These are phyloP conservation scores for Asterionellopsis glacialis DNA, from an alignment of 108 stramenopile genomes.

Conservation along the genomic window DNA sequence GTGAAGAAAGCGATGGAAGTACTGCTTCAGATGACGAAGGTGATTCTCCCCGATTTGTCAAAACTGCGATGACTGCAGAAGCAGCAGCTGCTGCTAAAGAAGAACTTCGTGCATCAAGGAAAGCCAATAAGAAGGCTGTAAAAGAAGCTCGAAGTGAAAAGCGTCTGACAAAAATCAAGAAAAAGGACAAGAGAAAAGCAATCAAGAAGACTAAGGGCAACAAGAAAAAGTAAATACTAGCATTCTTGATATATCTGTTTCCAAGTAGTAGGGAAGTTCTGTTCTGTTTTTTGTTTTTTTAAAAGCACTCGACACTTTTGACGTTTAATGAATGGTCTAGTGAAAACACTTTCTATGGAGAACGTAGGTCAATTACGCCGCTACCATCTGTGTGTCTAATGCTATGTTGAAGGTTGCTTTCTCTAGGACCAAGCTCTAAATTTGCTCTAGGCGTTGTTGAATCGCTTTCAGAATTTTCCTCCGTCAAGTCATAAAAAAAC, in stretches of 20 bases:
- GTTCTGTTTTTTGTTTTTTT: too few relatives aligned
- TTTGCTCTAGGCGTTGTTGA: too few relatives aligned
- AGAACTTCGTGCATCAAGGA: conserved; percentile 47
- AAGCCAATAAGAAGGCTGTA: conserved; percentile 79
- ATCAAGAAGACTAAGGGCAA: conserved; percentile 84
- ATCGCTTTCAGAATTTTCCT: too few relatives aligned
- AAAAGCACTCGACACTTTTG: too few relatives aligned
- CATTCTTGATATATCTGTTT: background rate
- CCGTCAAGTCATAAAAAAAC: too few relatives aligned
- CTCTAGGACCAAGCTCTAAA: too few relatives aligned
- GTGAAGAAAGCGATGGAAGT: conserved; percentile 20
- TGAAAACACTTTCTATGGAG: too few relatives aligned
- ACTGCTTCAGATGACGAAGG: conserved; percentile 20
- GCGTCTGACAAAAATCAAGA: conserved; percentile 83
- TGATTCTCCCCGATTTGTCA: conserved; percentile 36
- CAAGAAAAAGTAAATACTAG: conserved; percentile 35
- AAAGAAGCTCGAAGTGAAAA: conserved; percentile 72
- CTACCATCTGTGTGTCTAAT: too few relatives aligned
- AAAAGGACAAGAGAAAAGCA: conserved; percentile 86
- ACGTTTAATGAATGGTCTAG: too few relatives aligned
- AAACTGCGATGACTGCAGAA: conserved; percentile 66
- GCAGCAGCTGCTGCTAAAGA: conserved; percentile 60
- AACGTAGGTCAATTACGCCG: too few relatives aligned
- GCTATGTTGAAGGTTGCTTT: too few relatives aligned
- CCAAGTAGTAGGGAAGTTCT: too few relatives aligned